Percentiles rank a stretch among this genome's conserved stretches.
phyloP scores from a whole-genome alignment of 2,329 filamentous ascomycete species.

The Cladosporium sp. region DNA sequence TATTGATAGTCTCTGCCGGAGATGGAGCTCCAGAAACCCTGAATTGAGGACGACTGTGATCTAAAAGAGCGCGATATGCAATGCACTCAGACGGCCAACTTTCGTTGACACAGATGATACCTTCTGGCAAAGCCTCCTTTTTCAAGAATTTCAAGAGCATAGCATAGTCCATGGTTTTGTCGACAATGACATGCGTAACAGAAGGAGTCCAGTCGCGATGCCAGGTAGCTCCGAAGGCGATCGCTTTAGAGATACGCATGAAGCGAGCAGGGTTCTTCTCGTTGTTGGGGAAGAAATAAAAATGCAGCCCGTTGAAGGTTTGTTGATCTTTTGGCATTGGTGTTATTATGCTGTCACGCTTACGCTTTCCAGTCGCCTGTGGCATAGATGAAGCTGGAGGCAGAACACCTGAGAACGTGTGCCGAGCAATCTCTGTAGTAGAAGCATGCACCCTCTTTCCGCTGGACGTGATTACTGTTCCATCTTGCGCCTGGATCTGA shows the following conservation, averaged over 20 bases:
- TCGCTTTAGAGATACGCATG: conserved; percentile 68
- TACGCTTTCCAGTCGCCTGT: conserved; percentile 24
- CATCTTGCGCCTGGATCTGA: neutral
- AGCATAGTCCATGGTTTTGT: conserved; percentile 61
- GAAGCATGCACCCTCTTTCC: neutral
- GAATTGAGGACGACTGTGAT: conserved; percentile 58
- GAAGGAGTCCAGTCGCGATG: conserved; percentile 49
- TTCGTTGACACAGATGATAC: conserved; percentile 49
- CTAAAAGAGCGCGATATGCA: conserved; percentile 36
- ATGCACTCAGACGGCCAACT: conserved; percentile 44
- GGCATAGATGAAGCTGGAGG: conserved; percentile 15
- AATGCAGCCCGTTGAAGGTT: conserved; percentile 28
- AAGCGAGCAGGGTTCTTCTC: conserved; percentile 65
- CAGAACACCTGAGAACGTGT: conserved; percentile 19
- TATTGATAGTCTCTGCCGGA: neutral
- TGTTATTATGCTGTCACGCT: conserved; percentile 22
- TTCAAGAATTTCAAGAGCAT: conserved; percentile 59
- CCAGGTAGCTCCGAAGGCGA: conserved; percentile 72
- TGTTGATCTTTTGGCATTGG: conserved; percentile 23
- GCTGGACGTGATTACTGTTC: neutral
- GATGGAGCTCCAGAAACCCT: conserved; percentile 35
- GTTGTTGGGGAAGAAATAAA: conserved; percentile 74
- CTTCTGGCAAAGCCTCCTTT: conserved; percentile 41
- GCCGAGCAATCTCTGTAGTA: neutral
- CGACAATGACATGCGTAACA: conserved; percentile 77